Evolutionary conservation across 768 basidiomycete genomes (phyloP).

Genomic region (Gautieria morchelliformis): DNA sequence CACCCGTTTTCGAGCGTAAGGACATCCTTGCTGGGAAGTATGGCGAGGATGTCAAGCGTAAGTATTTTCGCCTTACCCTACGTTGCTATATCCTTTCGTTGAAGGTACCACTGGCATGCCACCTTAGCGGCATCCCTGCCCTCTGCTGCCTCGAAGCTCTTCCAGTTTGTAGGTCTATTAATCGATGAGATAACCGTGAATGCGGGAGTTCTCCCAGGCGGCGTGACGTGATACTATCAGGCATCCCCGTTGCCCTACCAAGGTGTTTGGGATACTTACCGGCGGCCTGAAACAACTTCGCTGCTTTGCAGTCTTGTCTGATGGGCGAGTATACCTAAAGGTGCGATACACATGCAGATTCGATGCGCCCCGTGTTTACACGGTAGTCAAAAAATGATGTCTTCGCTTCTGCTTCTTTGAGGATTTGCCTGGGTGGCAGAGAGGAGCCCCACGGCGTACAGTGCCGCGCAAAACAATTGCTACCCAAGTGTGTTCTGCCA

Average conservation of each 20-base stretch:
- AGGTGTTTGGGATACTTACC: conserved; percentile 81
- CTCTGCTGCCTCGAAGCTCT: conserved; percentile 81
- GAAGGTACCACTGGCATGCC: conserved; percentile 81
- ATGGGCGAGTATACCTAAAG: conserved; percentile 95
- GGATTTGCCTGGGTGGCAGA: too few species aligned
- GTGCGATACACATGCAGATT: conserved; percentile 22
- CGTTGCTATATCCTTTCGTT: background rate
- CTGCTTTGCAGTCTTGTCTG: conserved; percentile 73
- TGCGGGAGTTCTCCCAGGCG: conserved; percentile 98
- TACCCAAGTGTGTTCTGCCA: too few species aligned
- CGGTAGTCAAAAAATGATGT: too few species aligned
- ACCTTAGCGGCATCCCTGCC: conserved; percentile 80
- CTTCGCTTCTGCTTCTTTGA: too few species aligned
- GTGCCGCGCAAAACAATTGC: too few species aligned
- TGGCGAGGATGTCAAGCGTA: conserved; percentile 95
- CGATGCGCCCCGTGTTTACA: too few species aligned
- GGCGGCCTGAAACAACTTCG: conserved; percentile 86
- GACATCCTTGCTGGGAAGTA: conserved; percentile 95
- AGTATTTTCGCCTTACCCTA: conserved; percentile 79
- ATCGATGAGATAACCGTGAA: conserved; percentile 92
- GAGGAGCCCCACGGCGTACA: too few species aligned
- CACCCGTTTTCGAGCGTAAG: conserved; percentile 96
- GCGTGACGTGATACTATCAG: conserved; percentile 32
- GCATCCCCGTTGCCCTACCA: background rate
- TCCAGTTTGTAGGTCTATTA: conserved; percentile 99